Evolutionary conservation across 768 basidiomycete genomes (phyloP).

Genomic region (Xanthoconium purpureum): DNA sequence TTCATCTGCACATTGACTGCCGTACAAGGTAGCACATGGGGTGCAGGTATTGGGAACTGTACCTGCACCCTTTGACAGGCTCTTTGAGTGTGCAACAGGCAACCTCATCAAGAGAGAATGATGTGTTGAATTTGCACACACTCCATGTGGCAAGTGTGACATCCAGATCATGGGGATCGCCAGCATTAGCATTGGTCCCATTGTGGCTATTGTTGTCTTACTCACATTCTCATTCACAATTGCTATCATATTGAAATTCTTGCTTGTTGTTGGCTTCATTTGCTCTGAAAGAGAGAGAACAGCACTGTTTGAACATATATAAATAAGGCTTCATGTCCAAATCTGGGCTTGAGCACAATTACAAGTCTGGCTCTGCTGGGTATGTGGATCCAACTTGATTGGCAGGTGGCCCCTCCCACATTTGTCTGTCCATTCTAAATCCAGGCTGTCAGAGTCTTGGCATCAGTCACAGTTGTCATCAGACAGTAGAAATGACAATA

Average conservation of each 20-base stretch:
- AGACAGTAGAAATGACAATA: conserved; percentile 39
- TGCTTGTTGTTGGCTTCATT: conserved; percentile 1
- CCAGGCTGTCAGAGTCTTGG: conserved; percentile 35
- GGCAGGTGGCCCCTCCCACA: conserved; percentile 56
- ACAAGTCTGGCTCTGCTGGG: neutral
- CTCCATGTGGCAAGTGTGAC: conserved; percentile 11
- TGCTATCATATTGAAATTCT: conserved; percentile 2
- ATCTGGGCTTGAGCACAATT: neutral
- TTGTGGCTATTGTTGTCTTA: neutral
- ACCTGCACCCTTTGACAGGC: too few species aligned
- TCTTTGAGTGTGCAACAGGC: neutral
- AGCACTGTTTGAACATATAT: conserved; percentile 13
- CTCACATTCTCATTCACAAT: neutral
- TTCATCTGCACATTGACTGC: too few species aligned
- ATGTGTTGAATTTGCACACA: conserved; percentile 28
- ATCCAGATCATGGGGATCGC: neutral
- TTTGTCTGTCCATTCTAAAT: conserved; percentile 46
- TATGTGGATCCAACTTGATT: conserved; percentile 19
- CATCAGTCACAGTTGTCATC: conserved; percentile 34
- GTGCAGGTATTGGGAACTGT: too few species aligned
- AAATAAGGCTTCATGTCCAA: conserved; percentile 4
- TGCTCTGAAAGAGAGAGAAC: conserved; percentile 1
- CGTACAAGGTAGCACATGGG: too few species aligned
- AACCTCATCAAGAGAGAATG: conserved; percentile 17
- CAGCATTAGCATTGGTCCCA: conserved; percentile 18